These are phyloP conservation scores for Lactifluus hygrophoroides DNA, from an alignment of 768 basidiomycete genomes.

Conservation along the genomic window DNA sequence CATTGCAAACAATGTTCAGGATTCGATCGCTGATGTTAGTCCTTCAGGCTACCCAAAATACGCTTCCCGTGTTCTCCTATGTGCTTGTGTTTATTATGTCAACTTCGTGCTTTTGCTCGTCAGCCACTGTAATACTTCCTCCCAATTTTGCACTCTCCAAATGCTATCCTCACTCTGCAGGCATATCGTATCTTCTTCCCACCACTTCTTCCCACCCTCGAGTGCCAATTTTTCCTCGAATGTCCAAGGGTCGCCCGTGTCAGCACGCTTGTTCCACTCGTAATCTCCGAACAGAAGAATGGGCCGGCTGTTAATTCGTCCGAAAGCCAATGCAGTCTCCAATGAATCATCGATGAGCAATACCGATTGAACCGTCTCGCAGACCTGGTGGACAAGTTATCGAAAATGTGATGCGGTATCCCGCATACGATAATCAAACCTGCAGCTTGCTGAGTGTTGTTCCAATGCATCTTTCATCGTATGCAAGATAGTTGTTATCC, in stretches of 20 bases:
- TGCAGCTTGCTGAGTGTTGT: slow-evolving; percentile 12
- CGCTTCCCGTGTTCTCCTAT: background rate
- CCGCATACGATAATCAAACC: background rate
- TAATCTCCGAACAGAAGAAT: slow-evolving; percentile 16
- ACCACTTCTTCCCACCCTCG: slow-evolving; percentile 16
- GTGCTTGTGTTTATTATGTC: background rate
- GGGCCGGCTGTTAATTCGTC: background rate
- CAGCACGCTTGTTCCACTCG: slow-evolving; percentile 18
- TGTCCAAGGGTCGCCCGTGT: background rate
- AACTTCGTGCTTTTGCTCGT: background rate
- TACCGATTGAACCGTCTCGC: background rate
- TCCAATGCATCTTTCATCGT: slow-evolving; percentile 6
- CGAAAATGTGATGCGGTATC: background rate
- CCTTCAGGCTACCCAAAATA: background rate
- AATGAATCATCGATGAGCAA: slow-evolving; percentile 16
- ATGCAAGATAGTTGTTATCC: background rate
- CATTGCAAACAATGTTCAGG: background rate
- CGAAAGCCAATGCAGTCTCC: slow-evolving; percentile 15
- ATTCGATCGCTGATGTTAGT: background rate
- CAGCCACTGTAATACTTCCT: slow-evolving; percentile 4
- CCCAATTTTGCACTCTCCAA: slow-evolving; percentile 10
- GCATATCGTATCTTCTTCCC: slow-evolving; percentile 10
- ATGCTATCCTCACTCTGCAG: slow-evolving; percentile 11
- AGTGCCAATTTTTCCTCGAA: slow-evolving; percentile 14
- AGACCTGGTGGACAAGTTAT: slow-evolving; percentile 1